Evolutionary conservation across 257 asterid genomes (phyloP), one percentile per base, ranked within the genome.

Genomic region (Fraxinus excelsior): DNA sequence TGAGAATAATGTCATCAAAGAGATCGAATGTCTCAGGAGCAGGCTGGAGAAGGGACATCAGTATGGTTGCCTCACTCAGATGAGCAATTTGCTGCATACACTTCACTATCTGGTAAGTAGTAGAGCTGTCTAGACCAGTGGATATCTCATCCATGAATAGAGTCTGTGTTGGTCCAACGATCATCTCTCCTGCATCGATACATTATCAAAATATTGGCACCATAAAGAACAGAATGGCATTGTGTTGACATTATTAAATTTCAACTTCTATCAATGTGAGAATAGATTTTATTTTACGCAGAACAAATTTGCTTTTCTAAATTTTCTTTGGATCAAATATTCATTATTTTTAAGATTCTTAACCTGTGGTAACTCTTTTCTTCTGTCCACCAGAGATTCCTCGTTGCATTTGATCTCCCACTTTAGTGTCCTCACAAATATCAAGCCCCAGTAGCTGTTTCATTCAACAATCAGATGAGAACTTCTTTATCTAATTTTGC

Each of bases 361-460:
- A 70, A 91, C 97, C 95, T 77, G 97, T 93, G 0, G 97, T 91
- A 32, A 93, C 86, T 26, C 97, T 90, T 62, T 91, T 92, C 85
- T 92, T 92, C 77, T 92, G 92, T 35, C 97, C 97, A 4, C 98
- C 96, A 0, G 96, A 91, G 58, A 93, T 91, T 73, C 98, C 97
- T 78, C 96, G 79, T 16, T 80, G 84, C 93, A 91, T 89, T 44
- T 85, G 92, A 82, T 93, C 93, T 26, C 98, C 98, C 65, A 85
- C 93, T 35, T 90, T 84, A 16, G 92, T 93, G 76, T 93, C 94
- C 37, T 89, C 83, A 80, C 98, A 91, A 18, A 88, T 85, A 79
- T 93, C 94, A 8, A 91, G 87, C 68, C 96, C 93, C 32, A 93
- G 78, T 79, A 93, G 87, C 97, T 91, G 93, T 83, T 60, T 60